Conservation (phyloP, 805 yeast species). For the Metschnikowia cerradonensis region DNA sequence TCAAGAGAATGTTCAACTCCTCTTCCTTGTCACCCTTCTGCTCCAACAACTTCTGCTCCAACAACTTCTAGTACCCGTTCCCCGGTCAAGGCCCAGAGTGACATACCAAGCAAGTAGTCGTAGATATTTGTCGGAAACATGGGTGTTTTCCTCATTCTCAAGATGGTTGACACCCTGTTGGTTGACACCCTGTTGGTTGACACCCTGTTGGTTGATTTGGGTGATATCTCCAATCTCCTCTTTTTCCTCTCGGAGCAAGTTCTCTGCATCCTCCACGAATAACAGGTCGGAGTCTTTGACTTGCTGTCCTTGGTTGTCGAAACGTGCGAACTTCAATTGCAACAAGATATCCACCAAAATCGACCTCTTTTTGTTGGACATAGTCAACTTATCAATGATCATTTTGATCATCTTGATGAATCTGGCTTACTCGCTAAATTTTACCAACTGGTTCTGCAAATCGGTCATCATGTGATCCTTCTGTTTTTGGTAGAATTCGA, state of each 20-base stretch:
- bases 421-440: slow-evolving; percentile 76
- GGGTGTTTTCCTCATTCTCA: slow-evolving; percentile 33
- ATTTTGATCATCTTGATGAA: slow-evolving; percentile 76
- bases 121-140: slow-evolving; percentile 51
- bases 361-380: slow-evolving; percentile 73
- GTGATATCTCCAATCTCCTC: slow-evolving; percentile 34
- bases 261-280: slow-evolving; percentile 24
- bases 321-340: slow-evolving; percentile 66
- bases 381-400: slow-evolving; percentile 55
- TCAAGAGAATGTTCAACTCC: slow-evolving; percentile 63
- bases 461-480: slow-evolving; percentile 73
- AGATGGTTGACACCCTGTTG: slow-evolving; percentile 11
- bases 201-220: slow-evolving; percentile 19
- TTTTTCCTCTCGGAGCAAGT: slow-evolving; percentile 37
- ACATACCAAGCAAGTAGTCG: slow-evolving; percentile 88
- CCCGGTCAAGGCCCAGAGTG: slow-evolving; percentile 86
- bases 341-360: slow-evolving; percentile 61
- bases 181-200: slow-evolving; percentile 6
- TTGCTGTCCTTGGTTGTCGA: slow-evolving; percentile 66
- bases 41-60: slow-evolving; percentile 48
- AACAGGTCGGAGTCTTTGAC: slow-evolving; percentile 34
- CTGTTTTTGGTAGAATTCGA: slow-evolving; percentile 41
- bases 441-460: slow-evolving; percentile 70
- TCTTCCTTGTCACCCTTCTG: slow-evolving; percentile 70
- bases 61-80: slow-evolving; percentile 79